Percentiles rank a stretch among this genome's conserved stretches.
Evolutionary conservation across 1,284 basidiomycete genomes (phyloP).

Genomic region (Microbotryum lychnidis-dioicae): DNA sequence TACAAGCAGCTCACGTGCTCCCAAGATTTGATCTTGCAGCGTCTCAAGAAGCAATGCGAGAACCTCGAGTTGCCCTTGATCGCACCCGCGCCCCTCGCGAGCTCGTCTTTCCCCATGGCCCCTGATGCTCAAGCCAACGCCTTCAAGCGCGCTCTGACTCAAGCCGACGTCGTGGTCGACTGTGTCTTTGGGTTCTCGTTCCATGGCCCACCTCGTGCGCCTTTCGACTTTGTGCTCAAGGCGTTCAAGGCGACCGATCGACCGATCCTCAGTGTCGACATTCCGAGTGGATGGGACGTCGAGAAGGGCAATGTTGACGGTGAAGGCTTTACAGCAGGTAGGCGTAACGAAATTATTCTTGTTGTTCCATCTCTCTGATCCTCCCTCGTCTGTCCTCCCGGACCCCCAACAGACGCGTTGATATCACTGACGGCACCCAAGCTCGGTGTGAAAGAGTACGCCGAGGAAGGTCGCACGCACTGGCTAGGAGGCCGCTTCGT

Average conservation of each 20-base stretch:
- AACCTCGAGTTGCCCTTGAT: constrained; percentile 74
- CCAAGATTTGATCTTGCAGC: constrained; percentile 41
- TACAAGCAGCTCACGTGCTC: too few species aligned
- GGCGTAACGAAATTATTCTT: neutral
- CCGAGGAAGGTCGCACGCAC: constrained; percentile 55
- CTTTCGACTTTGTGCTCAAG: constrained; percentile 70
- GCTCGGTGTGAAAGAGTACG: constrained; percentile 66
- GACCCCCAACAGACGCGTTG: constrained; percentile 64
- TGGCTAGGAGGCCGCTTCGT: constrained; percentile 90
- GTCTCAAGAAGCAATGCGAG: constrained; percentile 73
- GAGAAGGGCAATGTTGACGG: constrained; percentile 56
- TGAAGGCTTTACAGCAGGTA: constrained; percentile 30
- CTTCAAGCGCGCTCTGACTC: constrained; percentile 48
- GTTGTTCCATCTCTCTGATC: too few species aligned
- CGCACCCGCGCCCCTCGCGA: constrained; percentile 38
- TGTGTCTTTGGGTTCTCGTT: constrained; percentile 98
- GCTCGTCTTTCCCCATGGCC: constrained; percentile 30
- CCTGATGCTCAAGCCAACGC: constrained; percentile 42
- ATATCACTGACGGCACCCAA: constrained; percentile 92
- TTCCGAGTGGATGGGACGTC: constrained; percentile 93
- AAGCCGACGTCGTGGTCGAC: constrained; percentile 79
- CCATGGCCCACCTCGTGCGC: constrained; percentile 70
- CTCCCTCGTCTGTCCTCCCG: constrained; percentile 27
- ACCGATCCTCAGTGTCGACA: constrained; percentile 79
- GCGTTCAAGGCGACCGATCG: constrained; percentile 54